Evolutionary conservation across 805 yeast species (phyloP).

Genomic region (Cyberlindnera euphorbiae): DNA sequence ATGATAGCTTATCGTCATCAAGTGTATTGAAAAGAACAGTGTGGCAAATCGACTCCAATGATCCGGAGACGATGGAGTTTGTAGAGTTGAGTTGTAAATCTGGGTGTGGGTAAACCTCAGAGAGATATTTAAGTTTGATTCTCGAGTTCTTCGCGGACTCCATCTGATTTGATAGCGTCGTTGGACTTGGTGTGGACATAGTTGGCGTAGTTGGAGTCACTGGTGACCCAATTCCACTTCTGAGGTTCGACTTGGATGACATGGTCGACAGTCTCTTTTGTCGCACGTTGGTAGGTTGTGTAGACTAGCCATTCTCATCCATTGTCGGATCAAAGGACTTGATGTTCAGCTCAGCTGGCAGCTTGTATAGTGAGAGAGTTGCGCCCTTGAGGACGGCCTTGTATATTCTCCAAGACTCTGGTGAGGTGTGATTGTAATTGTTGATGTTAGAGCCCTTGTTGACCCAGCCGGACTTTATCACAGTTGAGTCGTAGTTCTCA

Average conservation of each 20-base stretch:
- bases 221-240: constrained; percentile 14
- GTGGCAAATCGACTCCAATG: constrained; percentile 74
- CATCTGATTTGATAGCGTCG: background rate
- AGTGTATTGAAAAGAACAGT: constrained; percentile 54
- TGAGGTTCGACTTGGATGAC: constrained; percentile 19
- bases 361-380: constrained; percentile 54
- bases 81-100: constrained; percentile 46
- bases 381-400: constrained; percentile 72
- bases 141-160: constrained; percentile 8
- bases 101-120: constrained; percentile 57
- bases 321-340: constrained; percentile 34
- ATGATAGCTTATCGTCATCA: constrained; percentile 34
- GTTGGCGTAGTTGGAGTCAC: constrained; percentile 11
- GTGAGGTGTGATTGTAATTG: constrained; percentile 18
- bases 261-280: constrained; percentile 25
- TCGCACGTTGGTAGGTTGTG: constrained; percentile 16
- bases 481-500: constrained; percentile 34
- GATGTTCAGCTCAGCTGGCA: constrained; percentile 44
- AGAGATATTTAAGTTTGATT: constrained; percentile 30
- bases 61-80: constrained; percentile 46
- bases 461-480: constrained; percentile 56
- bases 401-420: constrained; percentile 38
- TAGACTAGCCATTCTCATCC: constrained; percentile 6
- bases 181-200: too few relatives aligned
- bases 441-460: constrained; percentile 40